Percentiles rank a stretch among this genome's conserved stretches.
These are phyloP conservation scores for Yamadazyma dendronema DNA, from an alignment of 1,139 yeast species.

Conservation along the genomic window DNA sequence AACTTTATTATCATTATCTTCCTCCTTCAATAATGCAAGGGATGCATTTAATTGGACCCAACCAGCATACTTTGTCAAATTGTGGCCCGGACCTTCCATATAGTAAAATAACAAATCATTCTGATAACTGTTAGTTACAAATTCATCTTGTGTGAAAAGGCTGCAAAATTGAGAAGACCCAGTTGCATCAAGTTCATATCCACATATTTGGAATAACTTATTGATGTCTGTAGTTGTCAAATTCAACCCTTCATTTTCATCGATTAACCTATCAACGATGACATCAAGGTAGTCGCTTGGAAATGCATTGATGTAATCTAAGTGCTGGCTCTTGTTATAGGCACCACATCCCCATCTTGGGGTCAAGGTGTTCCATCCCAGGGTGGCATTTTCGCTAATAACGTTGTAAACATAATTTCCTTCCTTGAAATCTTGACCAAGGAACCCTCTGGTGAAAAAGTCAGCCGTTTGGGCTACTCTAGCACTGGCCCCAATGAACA, in stretches of 20 bases:
- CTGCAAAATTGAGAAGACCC: slow-evolving; percentile 51
- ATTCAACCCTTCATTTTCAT: slow-evolving; percentile 39
- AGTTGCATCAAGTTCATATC: slow-evolving; percentile 50
- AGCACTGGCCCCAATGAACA: slow-evolving; percentile 32
- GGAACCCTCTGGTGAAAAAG: slow-evolving; percentile 30
- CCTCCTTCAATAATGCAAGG: slow-evolving; percentile 25
- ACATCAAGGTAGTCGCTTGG: slow-evolving; percentile 30
- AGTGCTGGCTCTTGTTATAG: slow-evolving; percentile 13
- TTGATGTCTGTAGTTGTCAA: slow-evolving; percentile 40
- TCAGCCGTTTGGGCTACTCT: slow-evolving; percentile 30
- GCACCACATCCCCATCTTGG: slow-evolving; percentile 28
- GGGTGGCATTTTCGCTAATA: slow-evolving; percentile 22
- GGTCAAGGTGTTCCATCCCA: slow-evolving; percentile 29
- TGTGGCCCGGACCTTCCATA: slow-evolving; percentile 50
- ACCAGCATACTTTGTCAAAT: slow-evolving; percentile 26
- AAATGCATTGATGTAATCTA: slow-evolving; percentile 13
- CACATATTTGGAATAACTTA: slow-evolving; percentile 45
- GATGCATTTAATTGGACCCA: slow-evolving; percentile 33
- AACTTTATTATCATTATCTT: slow-evolving; percentile 28
- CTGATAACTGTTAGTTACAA: slow-evolving; percentile 41
- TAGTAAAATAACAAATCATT: slow-evolving; percentile 48
- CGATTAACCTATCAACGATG: slow-evolving; percentile 39
- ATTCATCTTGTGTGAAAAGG: slow-evolving; percentile 52
- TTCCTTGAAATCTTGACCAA: slow-evolving; percentile 20
- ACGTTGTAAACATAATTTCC: slow-evolving; percentile 19